Percentiles rank a stretch among this genome's conserved stretches.
These are phyloP conservation scores for Aspergillus japonicus DNA, from an alignment of 2,329 filamentous ascomycete species.

Conservation along the genomic window DNA sequence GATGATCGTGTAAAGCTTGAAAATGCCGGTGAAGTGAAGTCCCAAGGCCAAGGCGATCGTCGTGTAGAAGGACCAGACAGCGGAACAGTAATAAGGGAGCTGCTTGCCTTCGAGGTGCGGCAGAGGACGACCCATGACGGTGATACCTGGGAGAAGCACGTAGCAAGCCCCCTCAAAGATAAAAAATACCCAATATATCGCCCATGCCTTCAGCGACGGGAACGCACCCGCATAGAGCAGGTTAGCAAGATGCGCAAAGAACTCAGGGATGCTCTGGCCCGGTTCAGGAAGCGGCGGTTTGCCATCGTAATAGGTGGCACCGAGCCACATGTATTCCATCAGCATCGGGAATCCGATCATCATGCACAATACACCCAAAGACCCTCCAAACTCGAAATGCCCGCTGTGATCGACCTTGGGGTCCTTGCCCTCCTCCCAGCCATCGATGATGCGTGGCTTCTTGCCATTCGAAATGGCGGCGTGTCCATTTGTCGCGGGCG, in stretches of 20 bases:
- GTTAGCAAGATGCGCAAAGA: conserved; percentile 66
- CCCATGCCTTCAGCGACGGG: conserved; percentile 78
- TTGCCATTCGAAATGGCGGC: conserved; percentile 20
- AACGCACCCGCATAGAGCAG: conserved; percentile 82
- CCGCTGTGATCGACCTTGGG: conserved; percentile 50
- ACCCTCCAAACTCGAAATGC: conserved; percentile 81
- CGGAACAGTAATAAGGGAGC: conserved; percentile 92
- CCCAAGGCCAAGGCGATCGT: conserved; percentile 70
- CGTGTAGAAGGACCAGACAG: conserved; percentile 79
- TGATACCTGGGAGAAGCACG: conserved; percentile 81
- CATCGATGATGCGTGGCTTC: conserved; percentile 39
- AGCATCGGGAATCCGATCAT: conserved; percentile 91
- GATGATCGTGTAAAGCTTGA: conserved; percentile 86
- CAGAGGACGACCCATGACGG: conserved; percentile 82
- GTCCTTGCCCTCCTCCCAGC: conserved; percentile 43
- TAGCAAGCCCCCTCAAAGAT: conserved; percentile 81
- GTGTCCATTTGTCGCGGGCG: conserved; percentile 20
- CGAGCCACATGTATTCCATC: conserved; percentile 99
- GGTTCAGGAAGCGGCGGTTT: conserved; percentile 67
- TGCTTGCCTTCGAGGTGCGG: conserved; percentile 79
- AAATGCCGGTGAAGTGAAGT: conserved; percentile 79
- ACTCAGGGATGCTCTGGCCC: conserved; percentile 68
- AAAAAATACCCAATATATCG: conserved; percentile 93
- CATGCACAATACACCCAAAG: conserved; percentile 73
- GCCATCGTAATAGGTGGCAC: conserved; percentile 87